Evolutionary conservation across 139 green algal species (phyloP), one percentile per base, ranked within the genome.

Genomic region (Micractinium conductrix): DNA sequence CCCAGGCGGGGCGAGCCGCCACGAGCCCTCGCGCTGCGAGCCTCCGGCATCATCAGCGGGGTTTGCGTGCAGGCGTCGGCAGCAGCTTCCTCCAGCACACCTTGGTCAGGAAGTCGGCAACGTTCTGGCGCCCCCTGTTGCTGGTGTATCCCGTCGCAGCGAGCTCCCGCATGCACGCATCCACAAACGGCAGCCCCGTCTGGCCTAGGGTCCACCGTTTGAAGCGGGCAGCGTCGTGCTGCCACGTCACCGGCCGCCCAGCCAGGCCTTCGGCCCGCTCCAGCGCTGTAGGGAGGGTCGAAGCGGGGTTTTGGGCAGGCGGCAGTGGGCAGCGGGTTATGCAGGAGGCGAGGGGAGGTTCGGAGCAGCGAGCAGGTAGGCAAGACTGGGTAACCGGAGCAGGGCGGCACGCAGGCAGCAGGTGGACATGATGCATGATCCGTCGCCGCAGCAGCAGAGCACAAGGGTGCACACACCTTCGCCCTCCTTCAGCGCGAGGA

Each of bases 141-240:
- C 89, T 95, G 90, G 96, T 97, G 83, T 88, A 98, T 4, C 95
- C 95, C 16, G 92, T 97, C 9, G 74, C 78, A 0, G 60, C 74
- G 62, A 98, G 87, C 92, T 98, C 95, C 0, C 93, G 87, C 95
- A 98, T 96, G 86, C 88, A 92, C 30, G 95, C 95, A 81, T 98
- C 95, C 65, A 98, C 90, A 78, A 97, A 94, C 0, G 95, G 95
- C 35, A 95, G 85, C 1, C 95, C 95, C 4, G 94, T 98, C 33
- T 30, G 73, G 17, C 94, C 95, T 9, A 85, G 65, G 0, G 79
- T 78, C 94, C 93, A 97, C 26, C 84, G 82, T 7, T 44, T 12
- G 30, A 92, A 84, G 21, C n/a, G 67, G 0, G 53, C 82, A 9
- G 55, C 37, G 63, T 92, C 80, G 5, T 37, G 62, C 19, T 60